phyloP scores from a whole-genome alignment of 768 basidiomycete genomes.

The Pleurotus pulmonarius region DNA sequence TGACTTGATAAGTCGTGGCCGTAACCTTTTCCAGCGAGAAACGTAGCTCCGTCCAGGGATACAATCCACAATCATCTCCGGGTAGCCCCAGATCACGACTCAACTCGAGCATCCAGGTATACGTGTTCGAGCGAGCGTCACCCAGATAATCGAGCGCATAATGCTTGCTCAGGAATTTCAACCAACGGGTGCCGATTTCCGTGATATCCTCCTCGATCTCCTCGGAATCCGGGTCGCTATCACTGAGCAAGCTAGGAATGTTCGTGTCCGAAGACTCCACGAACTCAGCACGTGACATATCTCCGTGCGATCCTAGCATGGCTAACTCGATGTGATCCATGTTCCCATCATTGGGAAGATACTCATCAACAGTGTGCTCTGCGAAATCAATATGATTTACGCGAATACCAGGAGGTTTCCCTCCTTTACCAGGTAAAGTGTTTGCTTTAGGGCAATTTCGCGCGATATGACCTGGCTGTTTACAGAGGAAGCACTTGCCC shows the following conservation, averaged over 20 bases:
- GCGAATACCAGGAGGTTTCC: background rate
- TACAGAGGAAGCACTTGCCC: slow-evolving; percentile 25
- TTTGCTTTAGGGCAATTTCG: slow-evolving; percentile 24
- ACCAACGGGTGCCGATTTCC: background rate
- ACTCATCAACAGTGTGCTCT: background rate
- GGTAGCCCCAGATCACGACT: background rate
- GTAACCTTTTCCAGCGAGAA: no score
- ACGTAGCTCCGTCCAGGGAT: background rate
- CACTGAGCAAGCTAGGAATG: background rate
- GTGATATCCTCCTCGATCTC: background rate
- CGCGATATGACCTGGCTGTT: slow-evolving; percentile 21
- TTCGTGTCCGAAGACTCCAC: no score
- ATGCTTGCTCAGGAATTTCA: background rate
- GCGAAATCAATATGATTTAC: background rate
- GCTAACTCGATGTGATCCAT: background rate
- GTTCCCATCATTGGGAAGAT: background rate
- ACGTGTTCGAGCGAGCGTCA: background rate
- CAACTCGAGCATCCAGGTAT: background rate
- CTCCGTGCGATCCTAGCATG: background rate
- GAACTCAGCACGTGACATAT: background rate
- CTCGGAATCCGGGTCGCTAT: background rate
- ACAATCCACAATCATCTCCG: background rate
- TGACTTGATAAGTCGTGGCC: background rate
- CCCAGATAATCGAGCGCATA: background rate
- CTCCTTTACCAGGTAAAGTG: slow-evolving; percentile 2